phyloP scores from a whole-genome alignment of 192 early-diverging fungal genomes.

The Chytriomyces confervae region DNA sequence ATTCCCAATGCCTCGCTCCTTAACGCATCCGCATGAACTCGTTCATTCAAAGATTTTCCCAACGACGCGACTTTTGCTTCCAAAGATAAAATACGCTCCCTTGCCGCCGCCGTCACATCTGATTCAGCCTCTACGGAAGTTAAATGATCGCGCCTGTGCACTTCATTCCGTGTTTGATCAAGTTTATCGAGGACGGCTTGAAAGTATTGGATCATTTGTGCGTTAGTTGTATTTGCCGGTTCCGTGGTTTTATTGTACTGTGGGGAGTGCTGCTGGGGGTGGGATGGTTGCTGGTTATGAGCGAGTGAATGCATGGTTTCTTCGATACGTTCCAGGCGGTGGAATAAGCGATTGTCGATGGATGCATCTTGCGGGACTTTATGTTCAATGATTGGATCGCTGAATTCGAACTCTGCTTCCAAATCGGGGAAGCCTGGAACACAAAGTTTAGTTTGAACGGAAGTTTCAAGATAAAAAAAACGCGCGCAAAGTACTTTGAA shows the following conservation, averaged over 20 bases:
- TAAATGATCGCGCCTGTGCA: background rate
- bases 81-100: background rate
- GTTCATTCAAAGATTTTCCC: slow-evolving; percentile 4
- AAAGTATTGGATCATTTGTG: slow-evolving; percentile 28
- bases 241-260: background rate
- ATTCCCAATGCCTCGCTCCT: background rate
- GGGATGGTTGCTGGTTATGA: background rate
- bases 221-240: background rate
- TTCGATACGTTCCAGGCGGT: background rate
- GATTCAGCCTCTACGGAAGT: background rate
- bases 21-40: background rate
- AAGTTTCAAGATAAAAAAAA: background rate
- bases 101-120: background rate
- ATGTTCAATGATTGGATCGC: no score
- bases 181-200: slow-evolving; percentile 30
- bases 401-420: background rate
- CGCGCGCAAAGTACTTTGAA: background rate
- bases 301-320: background rate
- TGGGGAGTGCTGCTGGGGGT: background rate
- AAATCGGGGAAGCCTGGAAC: slow-evolving; percentile 20
- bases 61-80: slow-evolving; percentile 1
- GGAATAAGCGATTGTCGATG: background rate
- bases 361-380: no score
- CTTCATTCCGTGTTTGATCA: background rate
- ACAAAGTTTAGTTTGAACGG: background rate